Evolutionary conservation across 495 filamentous ascomycete genomes (phyloP), one percentile per base, ranked within the genome.

Genomic region (Chlorociboria aeruginascens): DNA sequence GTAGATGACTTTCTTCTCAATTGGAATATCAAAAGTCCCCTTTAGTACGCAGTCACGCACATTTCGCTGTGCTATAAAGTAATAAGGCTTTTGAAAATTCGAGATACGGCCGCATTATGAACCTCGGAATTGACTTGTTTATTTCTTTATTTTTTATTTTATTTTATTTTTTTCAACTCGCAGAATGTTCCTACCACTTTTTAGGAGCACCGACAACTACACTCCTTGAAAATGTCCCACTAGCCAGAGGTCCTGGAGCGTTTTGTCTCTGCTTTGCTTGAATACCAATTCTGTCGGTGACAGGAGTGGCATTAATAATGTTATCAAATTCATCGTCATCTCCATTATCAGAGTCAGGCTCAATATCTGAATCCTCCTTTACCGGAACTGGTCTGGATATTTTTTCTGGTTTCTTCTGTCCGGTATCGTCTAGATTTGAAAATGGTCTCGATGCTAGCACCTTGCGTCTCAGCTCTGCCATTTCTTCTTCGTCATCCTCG

Each of bases 361-460:
- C 82, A 30, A 74, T 74, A 52, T 89, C 83, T 1, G 80, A 80
- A 45, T 90, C 83, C 28, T 77, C 73, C 51, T 68, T 66, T 36
- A 67, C 63, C 36, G 55, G 56, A 42, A 72, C 64, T 0, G 73
- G 77, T 11, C 72, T 63, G 3, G 77, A 58, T 46, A 85, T 77
- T 17, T 69, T 78, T 54, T 78, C 74, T 30, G 71, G 59, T 43
- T 76, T 77, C 42, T 77, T 76, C 40, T 68, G 58, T 42, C 63
- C 65, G 25, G 62, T 58, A 11, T 70, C 60, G 35, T 69, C 51
- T 10, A 78, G 78, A 53, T 86, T 85, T 35, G 83, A 69, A 54
- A 96, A 98, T 0, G 85, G 72, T 54, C 89, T 95, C 3, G 90
- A 95, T 2, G 76, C 79, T 3, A 97, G 71, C 16, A 95, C 85